Percentiles rank a stretch among this genome's conserved stretches.
These are phyloP conservation scores for Triadica sebifera DNA, from an alignment of 345 rosid species.

Conservation along the genomic window DNA sequence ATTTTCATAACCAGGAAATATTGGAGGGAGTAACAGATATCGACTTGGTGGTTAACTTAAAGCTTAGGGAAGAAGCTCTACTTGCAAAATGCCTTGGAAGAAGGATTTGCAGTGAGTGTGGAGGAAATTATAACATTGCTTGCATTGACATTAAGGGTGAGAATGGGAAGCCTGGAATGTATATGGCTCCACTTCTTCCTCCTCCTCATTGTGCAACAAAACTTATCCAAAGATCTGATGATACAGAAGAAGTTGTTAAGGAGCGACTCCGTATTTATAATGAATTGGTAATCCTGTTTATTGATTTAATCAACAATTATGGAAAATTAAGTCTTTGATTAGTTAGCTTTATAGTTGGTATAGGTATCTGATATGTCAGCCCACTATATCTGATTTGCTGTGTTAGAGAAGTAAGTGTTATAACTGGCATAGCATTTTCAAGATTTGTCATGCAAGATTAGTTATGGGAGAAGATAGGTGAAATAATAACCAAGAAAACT, in stretches of 20 bases:
- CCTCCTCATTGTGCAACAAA: constrained; percentile 80
- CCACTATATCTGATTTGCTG: not conserved
- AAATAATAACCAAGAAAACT: not conserved
- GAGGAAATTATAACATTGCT: constrained; percentile 57
- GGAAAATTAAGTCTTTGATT: not conserved
- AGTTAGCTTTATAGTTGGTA: not conserved
- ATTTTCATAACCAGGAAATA: constrained; percentile 58
- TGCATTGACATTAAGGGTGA: constrained; percentile 63
- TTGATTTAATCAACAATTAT: not conserved
- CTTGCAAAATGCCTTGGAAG: constrained; percentile 95
- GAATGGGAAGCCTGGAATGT: constrained; percentile 71
- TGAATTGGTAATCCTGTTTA: constrained; percentile 48
- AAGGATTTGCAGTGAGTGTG: constrained; percentile 88
- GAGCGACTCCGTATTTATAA: constrained; percentile 76
- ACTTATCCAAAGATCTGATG: constrained; percentile 86
- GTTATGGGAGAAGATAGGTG: no score
- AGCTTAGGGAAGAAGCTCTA: constrained; percentile 84
- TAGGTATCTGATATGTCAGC: not conserved
- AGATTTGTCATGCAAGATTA: not conserved
- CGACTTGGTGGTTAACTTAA: constrained; percentile 77
- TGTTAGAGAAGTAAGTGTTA: not conserved
- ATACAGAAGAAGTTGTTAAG: constrained; percentile 86
- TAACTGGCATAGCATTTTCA: not conserved
- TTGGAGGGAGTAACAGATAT: constrained; percentile 80
- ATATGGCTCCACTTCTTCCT: constrained; percentile 95